These are phyloP conservation scores for Agaricus bisporus DNA, from an alignment of 768 basidiomycete species.

Conservation along the genomic window DNA sequence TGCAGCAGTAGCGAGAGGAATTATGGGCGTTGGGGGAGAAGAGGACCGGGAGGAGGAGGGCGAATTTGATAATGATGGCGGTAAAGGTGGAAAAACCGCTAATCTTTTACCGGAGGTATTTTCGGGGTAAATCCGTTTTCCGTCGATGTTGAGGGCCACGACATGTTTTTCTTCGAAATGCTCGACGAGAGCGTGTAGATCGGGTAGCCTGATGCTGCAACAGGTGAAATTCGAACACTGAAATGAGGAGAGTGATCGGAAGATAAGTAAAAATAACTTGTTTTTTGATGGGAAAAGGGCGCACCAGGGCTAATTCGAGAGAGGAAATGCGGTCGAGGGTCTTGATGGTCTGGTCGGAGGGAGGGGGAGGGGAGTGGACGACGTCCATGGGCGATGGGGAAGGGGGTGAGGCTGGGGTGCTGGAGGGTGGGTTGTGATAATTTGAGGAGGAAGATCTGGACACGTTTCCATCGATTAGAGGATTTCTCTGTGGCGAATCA, in stretches of 20 bases:
- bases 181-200: constrained; percentile 44
- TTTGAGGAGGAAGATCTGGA: constrained; percentile 8
- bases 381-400: constrained; percentile 6
- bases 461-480: constrained; percentile 11
- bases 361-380: constrained; percentile 5
- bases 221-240: constrained; percentile 38
- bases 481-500: not conserved
- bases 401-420: not conserved
- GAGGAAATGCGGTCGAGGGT: constrained; percentile 22
- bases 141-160: constrained; percentile 19
- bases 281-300: constrained; percentile 8
- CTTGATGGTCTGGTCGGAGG: constrained; percentile 11
- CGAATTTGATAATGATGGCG: constrained; percentile 12
- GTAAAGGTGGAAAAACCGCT: constrained; percentile 6
- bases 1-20: constrained; percentile 11
- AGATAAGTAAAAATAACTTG: not conserved
- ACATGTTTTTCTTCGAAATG: constrained; percentile 40
- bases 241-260: constrained; percentile 5
- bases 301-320: constrained; percentile 22
- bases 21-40: constrained; percentile 15
- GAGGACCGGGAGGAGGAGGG: constrained; percentile 16
- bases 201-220: constrained; percentile 37
- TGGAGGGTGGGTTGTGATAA: constrained; percentile 2
- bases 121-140: constrained; percentile 27
- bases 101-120: constrained; percentile 4